Base-by-base conservation (phyloP, 176 grass and related monocot genomes). In the Paspalum vaginatum region DNA sequence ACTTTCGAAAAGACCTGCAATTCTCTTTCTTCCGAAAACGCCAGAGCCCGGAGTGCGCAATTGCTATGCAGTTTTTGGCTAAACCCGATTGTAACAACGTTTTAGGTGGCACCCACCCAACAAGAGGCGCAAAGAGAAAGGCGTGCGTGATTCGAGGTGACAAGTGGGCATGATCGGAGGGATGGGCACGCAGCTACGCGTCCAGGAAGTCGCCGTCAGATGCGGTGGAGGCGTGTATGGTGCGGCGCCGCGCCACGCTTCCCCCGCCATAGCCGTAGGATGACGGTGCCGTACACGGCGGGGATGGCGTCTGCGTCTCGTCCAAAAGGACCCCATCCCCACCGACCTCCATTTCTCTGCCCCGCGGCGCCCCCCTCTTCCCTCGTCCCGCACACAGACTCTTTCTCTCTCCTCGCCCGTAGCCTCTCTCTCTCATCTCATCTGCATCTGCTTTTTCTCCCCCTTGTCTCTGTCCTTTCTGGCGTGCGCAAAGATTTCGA, bases 211-310 rank as follows among this genome's bases (percentile, higher is more conserved):
- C 77, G 39, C 82, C 87, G 87, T 89, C 87, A 72, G 87, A 89
- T 89, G 77, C 72, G 72, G 65, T 21, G 82, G 66, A 51, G 37
- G 22, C 78, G 72, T 76, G 60, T 61, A 65, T 86, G 88, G 88
- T 77, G 57, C 26, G 0, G 0, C 18, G 4, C 2, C 43, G 7
- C 42, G 83, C 91, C 89, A 87, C 83, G 93, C 92, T 68, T 39
- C 61, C 47, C 1, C 8, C 13, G 15, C 47, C 37, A 12, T n/a
- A 11, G 21, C 78, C 81, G 79, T 87, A 75, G 49, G 88, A 78
- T 90, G 56, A 3, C 11, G 1, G 13, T 81, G 82, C 50, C 62
- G 76, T 85, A 46, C 64, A 91, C 85, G 82, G 81, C 43, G 9
- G 41, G 43, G 85, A 85, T 85, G 15, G 22, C 24, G 52, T 24